Evolutionary conservation across 2,329 filamentous ascomycete species (phyloP).

Genomic region (Dactylellina sp.): DNA sequence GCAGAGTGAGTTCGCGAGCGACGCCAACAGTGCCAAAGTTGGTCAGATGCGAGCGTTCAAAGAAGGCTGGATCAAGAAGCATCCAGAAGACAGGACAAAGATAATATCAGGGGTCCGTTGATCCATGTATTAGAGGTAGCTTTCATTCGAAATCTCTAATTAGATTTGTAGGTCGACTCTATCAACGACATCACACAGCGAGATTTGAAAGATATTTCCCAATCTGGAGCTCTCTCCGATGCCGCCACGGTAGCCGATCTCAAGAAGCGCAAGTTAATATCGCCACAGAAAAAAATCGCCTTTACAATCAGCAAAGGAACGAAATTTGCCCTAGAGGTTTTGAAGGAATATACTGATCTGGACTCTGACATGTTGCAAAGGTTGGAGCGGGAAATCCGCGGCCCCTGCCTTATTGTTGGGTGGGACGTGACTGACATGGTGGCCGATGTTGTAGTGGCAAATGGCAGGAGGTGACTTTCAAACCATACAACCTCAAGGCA

Average conservation of each 20-base stretch:
- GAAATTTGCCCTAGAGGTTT: constrained; percentile 88
- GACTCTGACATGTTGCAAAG: constrained; percentile 90
- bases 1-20: constrained; percentile 41
- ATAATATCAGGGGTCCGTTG: constrained; percentile 64
- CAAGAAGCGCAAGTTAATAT: constrained; percentile 91
- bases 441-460: constrained; percentile 69
- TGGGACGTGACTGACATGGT: constrained; percentile 16
- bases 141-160: constrained; percentile 66
- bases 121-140: constrained; percentile 60
- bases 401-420: constrained; percentile 19
- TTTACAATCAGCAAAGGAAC: constrained; percentile 86
- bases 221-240: constrained; percentile 76
- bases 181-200: constrained; percentile 84
- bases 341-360: constrained; percentile 93
- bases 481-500: constrained; percentile 82
- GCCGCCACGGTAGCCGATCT: constrained; percentile 81
- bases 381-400: constrained; percentile 56
- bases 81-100: constrained; percentile 65
- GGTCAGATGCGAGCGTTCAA: constrained; percentile 96
- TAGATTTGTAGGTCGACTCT: constrained; percentile 71
- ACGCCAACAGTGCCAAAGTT: constrained; percentile 73
- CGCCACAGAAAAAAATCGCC: constrained; percentile 82
- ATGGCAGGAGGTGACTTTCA: constrained; percentile 94
- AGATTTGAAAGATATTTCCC: constrained; percentile 78
- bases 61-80: constrained; percentile 77